phyloP scores from a whole-genome alignment of 192 early-diverging fungal genomes.

The Polychytrium aggregatum region DNA sequence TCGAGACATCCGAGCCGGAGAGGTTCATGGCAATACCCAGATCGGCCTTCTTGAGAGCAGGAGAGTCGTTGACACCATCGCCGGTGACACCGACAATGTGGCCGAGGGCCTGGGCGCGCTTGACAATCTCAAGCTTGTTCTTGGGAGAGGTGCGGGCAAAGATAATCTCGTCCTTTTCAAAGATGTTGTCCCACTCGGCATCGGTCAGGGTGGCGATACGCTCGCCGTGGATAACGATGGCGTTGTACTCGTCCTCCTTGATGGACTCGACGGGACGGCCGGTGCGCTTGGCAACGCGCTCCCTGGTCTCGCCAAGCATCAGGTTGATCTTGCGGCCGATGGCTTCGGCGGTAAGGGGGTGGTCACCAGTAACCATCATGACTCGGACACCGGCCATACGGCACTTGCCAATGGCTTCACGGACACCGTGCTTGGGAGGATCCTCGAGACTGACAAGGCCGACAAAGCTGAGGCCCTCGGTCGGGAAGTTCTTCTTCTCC shows the following conservation, averaged over 20 bases:
- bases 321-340: conserved; percentile 96
- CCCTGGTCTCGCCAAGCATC: conserved; percentile 79
- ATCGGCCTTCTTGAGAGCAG: conserved; percentile 93
- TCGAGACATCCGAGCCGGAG: conserved; percentile 89
- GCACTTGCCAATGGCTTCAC: conserved; percentile 90
- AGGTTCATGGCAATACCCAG: conserved; percentile 96
- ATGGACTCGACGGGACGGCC: conserved; percentile 46
- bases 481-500: conserved; percentile 60
- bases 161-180: conserved; percentile 89
- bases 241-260: conserved; percentile 69
- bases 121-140: conserved; percentile 95
- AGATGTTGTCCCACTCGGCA: conserved; percentile 84
- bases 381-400: conserved; percentile 89
- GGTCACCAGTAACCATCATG: conserved; percentile 99
- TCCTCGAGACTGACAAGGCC: conserved; percentile 87
- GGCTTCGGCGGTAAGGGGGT: conserved; percentile 86
- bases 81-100: conserved; percentile 97
- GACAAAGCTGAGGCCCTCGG: conserved; percentile 50
- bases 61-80: conserved; percentile 94
- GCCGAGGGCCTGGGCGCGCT: conserved; percentile 77
- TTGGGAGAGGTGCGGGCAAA: conserved; percentile 94
- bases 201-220: conserved; percentile 68
- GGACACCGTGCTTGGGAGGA: conserved; percentile 97
- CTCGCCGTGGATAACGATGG: conserved; percentile 91
- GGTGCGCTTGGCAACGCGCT: conserved; percentile 58